Conservation (phyloP, 495 filamentous ascomycete genomes). For the Annulohypoxylon maeteangense region DNA sequence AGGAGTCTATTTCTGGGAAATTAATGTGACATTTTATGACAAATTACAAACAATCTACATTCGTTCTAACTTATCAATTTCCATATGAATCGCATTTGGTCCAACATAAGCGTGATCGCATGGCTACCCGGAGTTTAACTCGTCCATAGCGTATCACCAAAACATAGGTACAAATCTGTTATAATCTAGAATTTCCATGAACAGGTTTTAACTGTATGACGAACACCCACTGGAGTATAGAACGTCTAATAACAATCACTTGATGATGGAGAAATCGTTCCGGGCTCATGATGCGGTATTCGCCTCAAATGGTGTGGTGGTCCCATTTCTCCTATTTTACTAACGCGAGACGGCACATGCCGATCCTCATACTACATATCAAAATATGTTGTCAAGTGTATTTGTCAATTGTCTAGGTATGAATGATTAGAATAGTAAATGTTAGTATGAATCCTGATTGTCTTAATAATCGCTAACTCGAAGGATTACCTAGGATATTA, state of each 20-base stretch:
- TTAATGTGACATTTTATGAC: background rate
- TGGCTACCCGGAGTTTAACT: background rate
- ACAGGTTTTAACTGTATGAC: background rate
- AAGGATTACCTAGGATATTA: background rate
- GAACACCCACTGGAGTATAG: background rate
- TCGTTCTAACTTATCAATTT: constrained; percentile 2
- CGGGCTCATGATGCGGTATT: background rate
- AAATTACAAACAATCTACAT: constrained; percentile 6
- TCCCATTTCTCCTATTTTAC: background rate
- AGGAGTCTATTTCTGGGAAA: background rate
- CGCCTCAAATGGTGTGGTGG: constrained; percentile 1
- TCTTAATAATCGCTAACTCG: background rate
- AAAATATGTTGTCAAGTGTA: background rate
- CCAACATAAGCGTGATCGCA: background rate
- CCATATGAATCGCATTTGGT: background rate
- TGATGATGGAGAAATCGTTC: background rate
- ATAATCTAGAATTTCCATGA: background rate
- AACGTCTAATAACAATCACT: background rate
- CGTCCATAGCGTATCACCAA: background rate
- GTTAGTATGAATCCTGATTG: background rate
- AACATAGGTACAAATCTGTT: background rate
- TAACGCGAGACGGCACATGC: background rate
- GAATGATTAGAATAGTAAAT: background rate
- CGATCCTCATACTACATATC: background rate
- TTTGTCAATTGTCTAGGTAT: background rate